Evolutionary conservation across 2,329 filamentous ascomycete genomes (phyloP), one percentile per base, ranked within the genome.

Genomic region (Cladorrhinum sp.): DNA sequence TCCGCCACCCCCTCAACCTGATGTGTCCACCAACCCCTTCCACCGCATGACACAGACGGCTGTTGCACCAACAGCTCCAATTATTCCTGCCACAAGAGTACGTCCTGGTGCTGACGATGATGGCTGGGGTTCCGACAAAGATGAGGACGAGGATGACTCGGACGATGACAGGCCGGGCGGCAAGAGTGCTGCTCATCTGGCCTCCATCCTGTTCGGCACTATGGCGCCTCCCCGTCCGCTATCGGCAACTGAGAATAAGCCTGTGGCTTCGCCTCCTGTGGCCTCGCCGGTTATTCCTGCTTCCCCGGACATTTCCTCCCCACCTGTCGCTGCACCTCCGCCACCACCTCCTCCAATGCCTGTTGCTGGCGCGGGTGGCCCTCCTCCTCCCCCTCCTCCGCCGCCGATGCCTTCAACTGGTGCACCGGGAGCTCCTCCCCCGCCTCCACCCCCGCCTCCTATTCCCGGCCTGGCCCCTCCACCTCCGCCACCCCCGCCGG

Each of bases 191-290:
- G 95, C 96, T 63, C 91, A 96, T 69, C 85, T 99, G 39, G 95
- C 95, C 16, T 96, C 91, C 6, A 95, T 97, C 63, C 82, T 99
- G 20, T 99, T 99, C 73, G 94, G 95, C 62, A 96, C 93, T 56
- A 98, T 99, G 93, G 94, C 86, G 9, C 94, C 95, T 42, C 94
- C 95, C 14, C 87, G 94, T 56, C 93, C 94, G 28, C 77, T 97
- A 50, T 96, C 91, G 20, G 89, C 92, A 6, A 86, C 91, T 73
- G 92, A 90, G 58, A 87, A 90, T 66, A 90, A 90, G 68, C 79
- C 79, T 8, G 72, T 74, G 26, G 69, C 73, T 9, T 73, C 78
- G 9, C 69, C 73, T 1, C 65, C 70, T 10, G 66, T 66, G 20
- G 77, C 76, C 60, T 73, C 73, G 9, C 76, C 66, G 53, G 78